Evolutionary conservation across 2,329 filamentous ascomycete species (phyloP).

Genomic region (Fusarium euwallaceae): DNA sequence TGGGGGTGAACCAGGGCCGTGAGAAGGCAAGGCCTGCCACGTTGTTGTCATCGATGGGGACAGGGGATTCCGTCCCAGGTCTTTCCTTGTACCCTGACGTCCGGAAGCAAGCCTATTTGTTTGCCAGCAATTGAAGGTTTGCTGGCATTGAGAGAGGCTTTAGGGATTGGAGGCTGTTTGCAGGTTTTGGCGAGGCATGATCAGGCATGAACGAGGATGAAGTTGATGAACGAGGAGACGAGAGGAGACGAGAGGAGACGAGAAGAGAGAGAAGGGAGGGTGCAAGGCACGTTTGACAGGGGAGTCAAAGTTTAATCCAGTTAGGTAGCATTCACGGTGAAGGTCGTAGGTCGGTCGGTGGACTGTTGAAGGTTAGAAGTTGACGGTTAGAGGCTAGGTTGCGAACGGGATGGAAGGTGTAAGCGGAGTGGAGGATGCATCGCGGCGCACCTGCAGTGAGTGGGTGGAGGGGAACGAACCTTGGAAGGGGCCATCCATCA

Average conservation of each 20-base stretch:
- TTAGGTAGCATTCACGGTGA: constrained; percentile 17
- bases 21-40: constrained; percentile 35
- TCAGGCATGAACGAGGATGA: constrained; percentile 4
- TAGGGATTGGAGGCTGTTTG: constrained; percentile 14
- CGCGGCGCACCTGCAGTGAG: background rate
- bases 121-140: constrained; percentile 21
- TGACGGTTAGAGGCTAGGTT: constrained; percentile 1
- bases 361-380: constrained; percentile 3
- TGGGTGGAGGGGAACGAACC: constrained; percentile 19
- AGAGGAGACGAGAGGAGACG: background rate
- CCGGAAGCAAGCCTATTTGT: constrained; percentile 39
- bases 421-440: constrained; percentile 15
- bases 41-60: constrained; percentile 31
- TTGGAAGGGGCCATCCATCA: constrained; percentile 25
- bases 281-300: constrained; percentile 31
- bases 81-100: constrained; percentile 25
- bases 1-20: constrained; percentile 20
- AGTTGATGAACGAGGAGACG: constrained; percentile 2
- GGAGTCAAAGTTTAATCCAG: constrained; percentile 19
- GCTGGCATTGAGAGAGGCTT: constrained; percentile 5
- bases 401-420: constrained; percentile 13
- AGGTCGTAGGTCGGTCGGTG: constrained; percentile 2
- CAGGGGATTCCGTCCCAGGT: constrained; percentile 19
- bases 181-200: constrained; percentile 10
- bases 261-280: constrained; percentile 26